Evolutionary conservation across 2,329 filamentous ascomycete genomes (phyloP), one percentile per base, ranked within the genome.

Genomic region (Furcasterigmium furcatum): DNA sequence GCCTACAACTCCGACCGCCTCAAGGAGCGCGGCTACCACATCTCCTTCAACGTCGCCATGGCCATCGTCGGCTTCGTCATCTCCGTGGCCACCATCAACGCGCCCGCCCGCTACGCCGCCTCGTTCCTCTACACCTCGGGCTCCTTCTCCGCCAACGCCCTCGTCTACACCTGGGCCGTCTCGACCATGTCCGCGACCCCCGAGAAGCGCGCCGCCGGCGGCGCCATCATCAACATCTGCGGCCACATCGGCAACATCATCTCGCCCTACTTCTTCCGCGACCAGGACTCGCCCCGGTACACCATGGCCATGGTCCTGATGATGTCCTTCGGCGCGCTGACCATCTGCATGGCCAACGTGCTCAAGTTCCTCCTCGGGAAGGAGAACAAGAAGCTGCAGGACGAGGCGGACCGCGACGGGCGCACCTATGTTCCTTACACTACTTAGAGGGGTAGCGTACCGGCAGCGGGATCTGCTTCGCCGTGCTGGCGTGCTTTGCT

Each of bases 31-130:
- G 49, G 47, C 18, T 50, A 44, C 32, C 52, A 55, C 21, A 48
- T 53, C 21, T 41, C 41, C 1, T 24, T 12, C n/a, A 80, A 80
- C 0, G 66, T 83, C 7, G 74, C 68, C 24, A 64, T 83, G 34
- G 75, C 75, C 2, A 65, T 84, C 1, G 62, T 61, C 1, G 73
- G 77, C 1, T 85, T 81, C 58, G 77, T 85, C 46, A 65, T 85
- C n/a, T 77, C 76, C 9, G 79, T 79, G 3, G 64, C 75, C 0
- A 84, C 80, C 0, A 75, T 71, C 0, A 59, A 64, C 9, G 71
- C 68, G 3, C 79, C 67, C 0, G 74, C 80, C 0, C 65, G 80
- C 24, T 54, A 54, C 10, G 55, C 58, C 4, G 49, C 51, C 5
- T 64, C 62, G 32, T 67, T 62, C 44, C 54, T 55, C 59, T 0